Evolutionary conservation across 106 monocot genomes (phyloP), one percentile per base, ranked within the genome.

Genomic region (Dioscorea dumetorum): DNA sequence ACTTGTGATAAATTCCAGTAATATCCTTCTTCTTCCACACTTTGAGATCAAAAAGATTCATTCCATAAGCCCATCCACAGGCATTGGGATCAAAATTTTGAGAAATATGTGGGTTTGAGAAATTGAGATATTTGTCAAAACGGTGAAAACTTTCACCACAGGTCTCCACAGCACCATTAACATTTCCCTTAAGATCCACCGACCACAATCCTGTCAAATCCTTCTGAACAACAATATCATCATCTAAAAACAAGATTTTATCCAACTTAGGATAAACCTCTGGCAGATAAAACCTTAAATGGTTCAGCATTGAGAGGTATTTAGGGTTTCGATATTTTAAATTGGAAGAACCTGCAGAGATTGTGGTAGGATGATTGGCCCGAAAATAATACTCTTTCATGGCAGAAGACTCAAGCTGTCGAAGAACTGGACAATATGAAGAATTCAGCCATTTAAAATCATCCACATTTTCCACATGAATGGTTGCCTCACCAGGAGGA

Each of bases 391-490:
- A 90, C 32, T 79, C 85, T 74, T 90, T 90, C 89, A 90, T 90
- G 33, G 89, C 82, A 69, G 82, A 76, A 70, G 89, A 90, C 70
- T 90, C 89, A 24, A 90, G 85, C 51, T 90, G 89, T 4, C 79
- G 76, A 34, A 90, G 61, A 13, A 90, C 89, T 28, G 89, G 89
- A 60, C 85, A 90, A 57, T 90, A 85, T 18, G 89, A 85, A 59
- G 85, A 90, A 57, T 90, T 90, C 71, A 90, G 60, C 89, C 89
- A 90, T 78, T 82, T 90, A 41, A 89, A 89, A 11, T 82, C 84
- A 49, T 90, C 89, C 33, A 90, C 89, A 62, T 90, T 90, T 60
- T 90, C 85, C 2, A 90, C 85, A 77, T 90, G 82, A 50, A 90
- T 85, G 61, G 89, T 90, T 49, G 89, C 85, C 54, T 82, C 75